Percentiles rank a stretch among this genome's conserved stretches.
Evolutionary conservation across 1,139 yeast genomes (phyloP).

Genomic region (Tardiomyces digboiensis): DNA sequence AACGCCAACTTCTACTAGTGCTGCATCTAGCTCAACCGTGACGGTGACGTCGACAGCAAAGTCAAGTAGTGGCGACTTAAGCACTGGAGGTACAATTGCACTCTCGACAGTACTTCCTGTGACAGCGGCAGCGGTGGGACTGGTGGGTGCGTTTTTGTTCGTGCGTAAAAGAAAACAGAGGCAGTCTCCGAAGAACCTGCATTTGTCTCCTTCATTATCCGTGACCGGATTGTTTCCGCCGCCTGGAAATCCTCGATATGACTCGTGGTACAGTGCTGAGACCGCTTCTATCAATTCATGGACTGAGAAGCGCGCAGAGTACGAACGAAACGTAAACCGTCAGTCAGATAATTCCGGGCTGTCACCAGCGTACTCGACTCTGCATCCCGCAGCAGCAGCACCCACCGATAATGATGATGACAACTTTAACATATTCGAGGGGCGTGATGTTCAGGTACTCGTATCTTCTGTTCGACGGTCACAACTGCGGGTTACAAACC

Average conservation of each 20-base stretch:
- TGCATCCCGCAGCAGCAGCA: slow-evolving; percentile 6
- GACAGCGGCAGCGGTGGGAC: neutral
- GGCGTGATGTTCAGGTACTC: slow-evolving; percentile 62
- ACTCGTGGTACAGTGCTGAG: neutral
- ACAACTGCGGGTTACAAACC: slow-evolving; percentile 54
- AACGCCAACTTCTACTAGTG: neutral
- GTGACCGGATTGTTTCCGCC: neutral
- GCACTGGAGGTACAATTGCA: slow-evolving; percentile 1
- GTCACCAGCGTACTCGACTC: slow-evolving; percentile 7
- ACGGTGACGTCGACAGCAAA: neutral
- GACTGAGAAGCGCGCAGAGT: slow-evolving; percentile 18
- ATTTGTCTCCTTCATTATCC: neutral
- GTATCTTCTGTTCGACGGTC: slow-evolving; percentile 65
- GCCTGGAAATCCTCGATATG: slow-evolving; percentile 1
- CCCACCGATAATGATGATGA: slow-evolving; percentile 20
- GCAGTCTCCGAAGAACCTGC: neutral
- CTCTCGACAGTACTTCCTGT: neutral
- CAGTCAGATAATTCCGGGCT: neutral
- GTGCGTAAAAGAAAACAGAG: neutral
- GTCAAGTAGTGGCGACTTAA: neutral
- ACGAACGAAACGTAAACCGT: neutral
- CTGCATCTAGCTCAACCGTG: neutral
- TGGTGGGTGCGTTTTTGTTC: neutral
- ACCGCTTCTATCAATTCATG: slow-evolving; percentile 19
- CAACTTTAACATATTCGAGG: slow-evolving; percentile 33